These are phyloP conservation scores for Antitrichia curtipendula DNA, from an alignment of 225 moss, liverwort and hornwort species.

Conservation along the genomic window DNA sequence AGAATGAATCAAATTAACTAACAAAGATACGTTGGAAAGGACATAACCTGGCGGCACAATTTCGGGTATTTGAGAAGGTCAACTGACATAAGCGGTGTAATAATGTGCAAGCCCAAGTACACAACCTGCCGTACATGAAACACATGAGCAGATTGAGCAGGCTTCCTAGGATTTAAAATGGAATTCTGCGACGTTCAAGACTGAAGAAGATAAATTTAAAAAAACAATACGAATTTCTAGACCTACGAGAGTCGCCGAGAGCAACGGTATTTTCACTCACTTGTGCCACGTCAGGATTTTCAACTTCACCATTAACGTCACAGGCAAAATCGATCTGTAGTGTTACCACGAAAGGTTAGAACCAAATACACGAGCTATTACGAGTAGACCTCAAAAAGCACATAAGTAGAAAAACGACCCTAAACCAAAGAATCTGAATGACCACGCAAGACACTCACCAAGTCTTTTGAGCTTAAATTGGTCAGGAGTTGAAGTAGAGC, in stretches of 20 bases:
- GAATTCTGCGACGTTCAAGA: not conserved
- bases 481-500: conserved; percentile 97
- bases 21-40: not conserved
- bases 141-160: not conserved
- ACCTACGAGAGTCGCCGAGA: not conserved
- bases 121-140: conserved; percentile 56
- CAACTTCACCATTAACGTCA: conserved; percentile 82
- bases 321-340: conserved; percentile 92
- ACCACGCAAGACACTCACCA: conserved; percentile 41
- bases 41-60: conserved; percentile 84
- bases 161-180: not conserved
- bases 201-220: not conserved
- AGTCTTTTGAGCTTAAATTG: conserved; percentile 92
- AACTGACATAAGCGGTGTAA: conserved; percentile 92
- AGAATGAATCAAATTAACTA: not conserved
- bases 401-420: not conserved
- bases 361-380: not conserved
- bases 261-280: conserved; percentile 31
- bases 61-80: conserved; percentile 97
- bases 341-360: not conserved
- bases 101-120: conserved; percentile 93
- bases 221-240: not conserved
- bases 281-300: conserved; percentile 98
- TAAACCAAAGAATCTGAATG: not conserved
- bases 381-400: not conserved